Percentiles rank a stretch among this genome's conserved stretches.
Conservation (phyloP, 305 asterid genomes). For the Caryopteris hybrid region DNA sequence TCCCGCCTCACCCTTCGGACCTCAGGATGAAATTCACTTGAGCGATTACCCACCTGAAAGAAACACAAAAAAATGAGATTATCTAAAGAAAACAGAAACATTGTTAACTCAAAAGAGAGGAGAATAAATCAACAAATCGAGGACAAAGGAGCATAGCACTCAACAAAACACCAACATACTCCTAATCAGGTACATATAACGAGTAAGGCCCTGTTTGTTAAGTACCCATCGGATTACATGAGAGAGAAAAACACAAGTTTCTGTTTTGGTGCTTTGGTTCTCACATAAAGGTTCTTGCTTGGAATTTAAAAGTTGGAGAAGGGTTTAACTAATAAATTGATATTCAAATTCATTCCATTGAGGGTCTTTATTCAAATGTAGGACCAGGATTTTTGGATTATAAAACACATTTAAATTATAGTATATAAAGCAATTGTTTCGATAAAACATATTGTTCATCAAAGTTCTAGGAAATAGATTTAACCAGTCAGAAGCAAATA, state of each 20-base stretch:
- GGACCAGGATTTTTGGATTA: background rate
- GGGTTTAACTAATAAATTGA: background rate
- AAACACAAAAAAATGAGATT: constrained; percentile 1
- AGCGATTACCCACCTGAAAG: constrained; percentile 90
- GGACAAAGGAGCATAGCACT: background rate
- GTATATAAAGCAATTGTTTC: background rate
- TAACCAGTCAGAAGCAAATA: background rate
- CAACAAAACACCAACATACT: background rate
- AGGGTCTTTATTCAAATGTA: background rate
- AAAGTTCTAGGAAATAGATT: background rate
- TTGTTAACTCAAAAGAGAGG: background rate
- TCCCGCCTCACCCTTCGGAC: constrained; percentile 97
- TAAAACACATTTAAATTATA: background rate
- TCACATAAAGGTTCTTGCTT: background rate
- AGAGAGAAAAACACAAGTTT: background rate
- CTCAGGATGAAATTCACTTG: constrained; percentile 98
- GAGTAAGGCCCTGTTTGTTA: background rate
- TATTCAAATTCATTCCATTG: background rate
- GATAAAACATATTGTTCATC: background rate
- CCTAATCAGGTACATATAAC: background rate
- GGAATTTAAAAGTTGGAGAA: background rate
- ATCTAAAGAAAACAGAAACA: background rate
- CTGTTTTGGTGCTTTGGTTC: background rate
- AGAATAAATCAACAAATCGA: constrained; percentile 1
- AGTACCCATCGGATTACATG: background rate